These are phyloP conservation scores for Hanseniaspora lachancei DNA, from an alignment of 805 yeast species.

Conservation along the genomic window DNA sequence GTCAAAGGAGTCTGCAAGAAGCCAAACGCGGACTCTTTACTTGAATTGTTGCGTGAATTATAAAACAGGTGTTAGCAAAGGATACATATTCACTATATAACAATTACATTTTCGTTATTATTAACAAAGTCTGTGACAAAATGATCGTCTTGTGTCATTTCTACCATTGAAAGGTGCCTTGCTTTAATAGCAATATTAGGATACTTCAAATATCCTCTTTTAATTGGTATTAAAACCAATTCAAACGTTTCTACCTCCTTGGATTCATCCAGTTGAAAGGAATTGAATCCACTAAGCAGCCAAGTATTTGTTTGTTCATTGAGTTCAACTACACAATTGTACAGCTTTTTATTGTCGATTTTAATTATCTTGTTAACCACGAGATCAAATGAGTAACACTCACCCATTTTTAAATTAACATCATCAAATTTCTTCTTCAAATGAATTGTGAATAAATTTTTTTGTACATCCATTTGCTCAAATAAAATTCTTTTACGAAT, in stretches of 20 bases:
- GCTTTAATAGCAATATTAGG: slow-evolving; percentile 46
- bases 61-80: no score
- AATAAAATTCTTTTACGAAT: background rate
- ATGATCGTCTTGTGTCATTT: background rate
- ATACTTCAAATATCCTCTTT: slow-evolving; percentile 54
- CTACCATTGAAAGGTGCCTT: slow-evolving; percentile 18
- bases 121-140: slow-evolving; percentile 4
- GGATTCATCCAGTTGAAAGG: slow-evolving; percentile 31
- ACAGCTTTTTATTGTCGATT: slow-evolving; percentile 19
- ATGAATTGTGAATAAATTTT: background rate
- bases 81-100: background rate
- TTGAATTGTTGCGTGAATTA: slow-evolving; percentile 24
- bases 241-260: slow-evolving; percentile 18
- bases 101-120: slow-evolving; percentile 6
- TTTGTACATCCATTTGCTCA: background rate
- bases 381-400: slow-evolving; percentile 1
- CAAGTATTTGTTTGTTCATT: slow-evolving; percentile 43
- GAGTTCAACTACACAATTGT: slow-evolving; percentile 33
- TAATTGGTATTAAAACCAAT: slow-evolving; percentile 56
- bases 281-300: slow-evolving; percentile 64
- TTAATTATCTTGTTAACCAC: background rate
- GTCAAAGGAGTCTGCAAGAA: slow-evolving; percentile 55
- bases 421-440: background rate
- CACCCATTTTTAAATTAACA: slow-evolving; percentile 5
- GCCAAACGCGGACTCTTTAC: slow-evolving; percentile 56